phyloP scores from a whole-genome alignment of 2,329 filamentous ascomycete species.

The Paecilomyces fulvus region DNA sequence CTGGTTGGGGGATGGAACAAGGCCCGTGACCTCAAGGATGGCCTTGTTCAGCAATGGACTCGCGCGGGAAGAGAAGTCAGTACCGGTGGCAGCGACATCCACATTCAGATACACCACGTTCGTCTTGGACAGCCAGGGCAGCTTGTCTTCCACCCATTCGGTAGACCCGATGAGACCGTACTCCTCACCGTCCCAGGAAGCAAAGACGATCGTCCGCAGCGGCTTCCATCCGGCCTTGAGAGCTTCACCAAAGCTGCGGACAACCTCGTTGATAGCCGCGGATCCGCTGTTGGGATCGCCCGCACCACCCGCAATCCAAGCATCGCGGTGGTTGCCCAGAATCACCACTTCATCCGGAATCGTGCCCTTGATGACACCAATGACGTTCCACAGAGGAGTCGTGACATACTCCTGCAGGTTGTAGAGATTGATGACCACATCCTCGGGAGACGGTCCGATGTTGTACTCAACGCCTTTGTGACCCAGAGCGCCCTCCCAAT shows the following conservation, averaged over 20 bases:
- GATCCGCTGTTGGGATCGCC: constrained; percentile 78
- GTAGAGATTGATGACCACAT: constrained; percentile 60
- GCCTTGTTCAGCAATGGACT: constrained; percentile 69
- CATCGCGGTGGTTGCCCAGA: constrained; percentile 85
- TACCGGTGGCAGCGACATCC: constrained; percentile 63
- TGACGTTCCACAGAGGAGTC: constrained; percentile 82
- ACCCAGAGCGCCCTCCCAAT: constrained; percentile 67
- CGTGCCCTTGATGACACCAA: constrained; percentile 84
- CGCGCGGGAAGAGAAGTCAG: constrained; percentile 55
- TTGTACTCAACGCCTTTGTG: constrained; percentile 79
- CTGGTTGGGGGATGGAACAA: constrained; percentile 66
- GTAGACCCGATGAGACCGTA: constrained; percentile 81
- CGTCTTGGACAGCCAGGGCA: constrained; percentile 67
- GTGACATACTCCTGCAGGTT: constrained; percentile 77
- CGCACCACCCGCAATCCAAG: constrained; percentile 80
- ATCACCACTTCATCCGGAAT: constrained; percentile 79
- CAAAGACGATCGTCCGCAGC: constrained; percentile 82
- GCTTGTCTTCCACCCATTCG: constrained; percentile 86
- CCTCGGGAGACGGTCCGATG: constrained; percentile 69
- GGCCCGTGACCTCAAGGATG: constrained; percentile 56
- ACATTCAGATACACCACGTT: constrained; percentile 81
- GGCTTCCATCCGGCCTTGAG: constrained; percentile 71
- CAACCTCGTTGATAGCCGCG: constrained; percentile 68
- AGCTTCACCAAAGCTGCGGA: constrained; percentile 65
- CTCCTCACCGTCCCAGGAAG: constrained; percentile 76